Evolutionary conservation across 441 rosid species (phyloP).

Genomic region (Geranium incanum): DNA sequence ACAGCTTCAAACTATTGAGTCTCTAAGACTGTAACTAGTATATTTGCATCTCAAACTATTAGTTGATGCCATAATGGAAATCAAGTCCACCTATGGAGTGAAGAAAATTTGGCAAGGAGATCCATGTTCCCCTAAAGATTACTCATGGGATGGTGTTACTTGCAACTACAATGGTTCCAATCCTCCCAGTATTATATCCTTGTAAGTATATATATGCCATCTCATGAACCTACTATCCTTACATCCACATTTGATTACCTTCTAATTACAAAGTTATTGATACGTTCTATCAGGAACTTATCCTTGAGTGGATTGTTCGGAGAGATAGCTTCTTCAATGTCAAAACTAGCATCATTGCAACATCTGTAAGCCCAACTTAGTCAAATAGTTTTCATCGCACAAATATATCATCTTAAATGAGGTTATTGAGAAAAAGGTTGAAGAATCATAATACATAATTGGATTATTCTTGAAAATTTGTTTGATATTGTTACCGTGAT

Average conservation of each 20-base stretch:
- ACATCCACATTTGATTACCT: neutral
- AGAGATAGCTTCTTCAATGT: conserved; percentile 2
- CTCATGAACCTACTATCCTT: neutral
- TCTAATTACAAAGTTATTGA: neutral
- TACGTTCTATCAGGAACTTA: conserved; percentile 6
- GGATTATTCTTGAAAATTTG: too few species aligned
- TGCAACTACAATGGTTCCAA: neutral
- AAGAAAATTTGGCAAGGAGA: conserved; percentile 19
- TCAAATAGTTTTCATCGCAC: too few species aligned
- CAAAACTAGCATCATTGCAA: neutral
- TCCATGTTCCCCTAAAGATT: conserved; percentile 16
- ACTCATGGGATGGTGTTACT: conserved; percentile 10
- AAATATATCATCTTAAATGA: too few species aligned
- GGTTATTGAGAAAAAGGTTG: too few species aligned
- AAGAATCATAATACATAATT: too few species aligned
- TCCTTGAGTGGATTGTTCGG: conserved; percentile 8
- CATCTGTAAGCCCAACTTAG: neutral
- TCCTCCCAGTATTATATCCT: conserved; percentile 5
- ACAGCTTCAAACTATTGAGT: too few species aligned
- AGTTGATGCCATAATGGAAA: conserved; percentile 11
- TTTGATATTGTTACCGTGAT: too few species aligned
- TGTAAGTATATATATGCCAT: neutral
- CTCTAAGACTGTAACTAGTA: too few species aligned
- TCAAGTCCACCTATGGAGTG: conserved; percentile 11
- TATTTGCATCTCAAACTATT: too few species aligned